Percentiles rank a stretch among this genome's conserved stretches.
Conservation (phyloP, 768 basidiomycete species). For the Macrocybe gigantea region DNA sequence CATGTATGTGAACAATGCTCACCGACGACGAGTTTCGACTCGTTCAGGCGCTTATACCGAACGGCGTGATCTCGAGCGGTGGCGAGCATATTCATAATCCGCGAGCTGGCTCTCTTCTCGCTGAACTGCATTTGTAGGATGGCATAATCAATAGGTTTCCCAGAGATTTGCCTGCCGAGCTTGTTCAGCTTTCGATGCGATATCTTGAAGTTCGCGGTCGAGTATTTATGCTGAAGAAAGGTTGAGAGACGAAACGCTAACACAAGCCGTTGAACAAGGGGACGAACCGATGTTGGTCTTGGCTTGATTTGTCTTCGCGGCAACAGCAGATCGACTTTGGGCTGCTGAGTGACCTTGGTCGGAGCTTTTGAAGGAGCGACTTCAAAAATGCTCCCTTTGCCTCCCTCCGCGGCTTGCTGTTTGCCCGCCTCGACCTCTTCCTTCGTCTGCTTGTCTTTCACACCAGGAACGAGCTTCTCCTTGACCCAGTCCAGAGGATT, state of each 20-base stretch:
- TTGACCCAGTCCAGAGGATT: conserved; percentile 61
- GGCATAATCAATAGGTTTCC: conserved; percentile 89
- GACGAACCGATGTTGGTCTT: conserved; percentile 19
- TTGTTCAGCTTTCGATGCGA: conserved; percentile 91
- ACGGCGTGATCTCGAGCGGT: conserved; percentile 83
- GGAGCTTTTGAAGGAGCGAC: conserved; percentile 16
- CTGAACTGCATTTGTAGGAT: conserved; percentile 97
- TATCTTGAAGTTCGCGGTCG: conserved; percentile 89
- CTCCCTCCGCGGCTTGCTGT: conserved; percentile 37
- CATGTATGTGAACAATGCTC: conserved; percentile 23
- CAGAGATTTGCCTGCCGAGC: conserved; percentile 81
- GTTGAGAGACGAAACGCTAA: conserved; percentile 1
- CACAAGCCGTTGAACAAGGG: neutral
- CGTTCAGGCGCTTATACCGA: conserved; percentile 68
- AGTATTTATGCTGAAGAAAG: conserved; percentile 75
- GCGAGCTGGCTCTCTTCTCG: conserved; percentile 82
- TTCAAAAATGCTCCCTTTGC: conserved; percentile 48
- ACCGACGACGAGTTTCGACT: conserved; percentile 78
- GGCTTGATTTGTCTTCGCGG: conserved; percentile 13
- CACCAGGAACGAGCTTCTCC: conserved; percentile 46
- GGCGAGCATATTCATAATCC: conserved; percentile 85
- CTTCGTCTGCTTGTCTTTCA: conserved; percentile 37
- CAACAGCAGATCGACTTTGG: too few species aligned
- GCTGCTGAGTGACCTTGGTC: too few species aligned
- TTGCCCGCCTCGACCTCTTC: conserved; percentile 42